Evolutionary conservation across 1,284 basidiomycete genomes (phyloP), one percentile per base, ranked within the genome.

Genomic region (Cystobasidium pallidum): DNA sequence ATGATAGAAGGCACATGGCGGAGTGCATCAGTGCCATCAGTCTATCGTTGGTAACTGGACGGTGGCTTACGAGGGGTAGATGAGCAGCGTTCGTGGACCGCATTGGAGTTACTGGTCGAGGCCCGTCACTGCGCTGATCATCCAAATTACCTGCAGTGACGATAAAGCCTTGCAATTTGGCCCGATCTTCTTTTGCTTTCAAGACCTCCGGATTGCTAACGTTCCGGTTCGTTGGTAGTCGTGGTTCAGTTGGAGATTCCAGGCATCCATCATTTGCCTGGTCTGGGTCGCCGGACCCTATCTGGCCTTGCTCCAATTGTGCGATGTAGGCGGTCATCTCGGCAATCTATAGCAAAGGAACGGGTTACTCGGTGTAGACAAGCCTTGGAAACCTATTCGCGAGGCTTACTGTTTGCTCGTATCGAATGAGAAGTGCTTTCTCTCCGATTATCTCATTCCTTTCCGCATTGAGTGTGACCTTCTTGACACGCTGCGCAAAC

Each of bases 371-470:
- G n/a, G 43, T 45, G n/a, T 3, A 4, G 15, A 8, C 11, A 45
- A 15, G 43, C 34, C 21, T n/a, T 8, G 10, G 15, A 43, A n/a
- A 2, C 7, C 15, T 39, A 10, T 26, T 26, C 8, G 7, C 41
- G 36, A 13, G 0, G 45, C 76, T 41, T 21, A 76, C 77, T 6
- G 75, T 75, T 2, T 74, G 70, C 21, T 90, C 86, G 81, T 97
- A 97, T 72, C 92, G 86, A 82, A 82, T 81, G 73, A 97, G 91
- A 32, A 97, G 85, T 0, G 93, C 93, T 76, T 94, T 92, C 0
- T 92, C 93, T 78, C 95, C 92, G 7, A 94, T 87, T 24, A 97
- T 85, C 81, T 97, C 94, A 80, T 93, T 94, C 85, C 91, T 91
- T 82, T 91, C 87, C 0, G 95, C 95, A 74, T 91, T 87, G 41